Base-by-base conservation (phyloP, 2,329 filamentous ascomycete genomes). In the Orbilia blumenaviensis region DNA sequence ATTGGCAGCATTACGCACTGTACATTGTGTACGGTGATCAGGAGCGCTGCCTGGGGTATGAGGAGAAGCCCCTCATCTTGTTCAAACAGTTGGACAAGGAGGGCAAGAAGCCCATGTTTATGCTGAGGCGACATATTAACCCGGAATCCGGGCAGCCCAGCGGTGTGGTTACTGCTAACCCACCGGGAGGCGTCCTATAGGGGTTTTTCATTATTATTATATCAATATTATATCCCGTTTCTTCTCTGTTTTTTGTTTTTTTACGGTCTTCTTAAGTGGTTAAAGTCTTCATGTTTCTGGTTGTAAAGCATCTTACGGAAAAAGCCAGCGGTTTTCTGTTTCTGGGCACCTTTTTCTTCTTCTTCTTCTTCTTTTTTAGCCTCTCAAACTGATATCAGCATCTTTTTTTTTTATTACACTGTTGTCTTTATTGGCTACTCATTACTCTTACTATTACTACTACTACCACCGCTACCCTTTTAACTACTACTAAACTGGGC, bases 21-120 rank as follows among this genome's bases (percentile, higher is more conserved):
- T 99, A 98, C 82, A 99, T 99, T 82, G 95, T 99, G 2, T 97
- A 97, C 80, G 95, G 95, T n/a, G 94, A 98, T 81, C 93, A 98
- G 83, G 95, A 99, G 84, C 90, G 95, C 12, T 98, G 94, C 82
- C 84, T 99, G 38, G 93, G 92, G 0, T 86, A 97, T 79, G 91
- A 98, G 71, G 95, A 99, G 84, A 94, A 96, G 81, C 95, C 95
- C 8, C 85, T 99, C 72, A 96, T 97, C 78, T 84, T 99, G 77
- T 99, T 99, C 85, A 99, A 99, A 84, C 94, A 98, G 82, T 85
- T 99, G 68, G 94, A 98, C 82, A 94, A 94, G 82, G 95, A 98
- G 84, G 95, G 95, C 52, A 91, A 96, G 84, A 99, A 98, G 82
- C 95, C 95, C 21, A 98, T 98, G 95, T 99, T 99, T 81, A 99